Conservation (phyloP, 2,329 filamentous ascomycete species). For the Diaporthe ampelina region DNA sequence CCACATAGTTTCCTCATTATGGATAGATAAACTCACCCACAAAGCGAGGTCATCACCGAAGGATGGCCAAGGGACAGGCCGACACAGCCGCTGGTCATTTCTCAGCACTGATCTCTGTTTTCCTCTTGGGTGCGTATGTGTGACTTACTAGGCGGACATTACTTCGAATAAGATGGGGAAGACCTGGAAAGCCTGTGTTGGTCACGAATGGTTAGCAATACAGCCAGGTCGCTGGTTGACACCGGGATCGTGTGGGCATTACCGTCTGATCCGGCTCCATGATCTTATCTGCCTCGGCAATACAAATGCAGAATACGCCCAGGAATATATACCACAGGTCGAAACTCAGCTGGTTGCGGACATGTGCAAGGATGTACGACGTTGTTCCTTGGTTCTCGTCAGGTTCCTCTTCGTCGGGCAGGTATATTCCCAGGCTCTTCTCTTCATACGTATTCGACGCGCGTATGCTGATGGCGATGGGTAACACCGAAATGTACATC, state of each 20-base stretch:
- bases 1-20: too few relatives aligned
- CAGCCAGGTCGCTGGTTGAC: not conserved
- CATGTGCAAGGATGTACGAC: constrained; percentile 48
- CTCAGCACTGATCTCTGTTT: not conserved
- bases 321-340: constrained; percentile 57
- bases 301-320: constrained; percentile 54
- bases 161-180: constrained; percentile 23
- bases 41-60: constrained; percentile 16
- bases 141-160: constrained; percentile 23
- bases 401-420: constrained; percentile 33
- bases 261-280: constrained; percentile 28
- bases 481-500: constrained; percentile 76
- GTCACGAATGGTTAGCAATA: not conserved
- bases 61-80: constrained; percentile 32
- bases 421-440: constrained; percentile 68
- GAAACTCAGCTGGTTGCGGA: constrained; percentile 55
- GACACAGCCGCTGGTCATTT: not conserved
- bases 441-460: constrained; percentile 74
- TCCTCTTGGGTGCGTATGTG: too few relatives aligned
- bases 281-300: constrained; percentile 43
- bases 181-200: constrained; percentile 5
- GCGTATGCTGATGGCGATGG: constrained; percentile 72
- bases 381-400: constrained; percentile 49
- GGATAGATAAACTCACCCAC: too few relatives aligned
- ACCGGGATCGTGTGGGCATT: not conserved